Percentiles rank a stretch among this genome's conserved stretches.
Conservation (phyloP, 148 eudicot genomes). For the Diospyros kaki region DNA sequence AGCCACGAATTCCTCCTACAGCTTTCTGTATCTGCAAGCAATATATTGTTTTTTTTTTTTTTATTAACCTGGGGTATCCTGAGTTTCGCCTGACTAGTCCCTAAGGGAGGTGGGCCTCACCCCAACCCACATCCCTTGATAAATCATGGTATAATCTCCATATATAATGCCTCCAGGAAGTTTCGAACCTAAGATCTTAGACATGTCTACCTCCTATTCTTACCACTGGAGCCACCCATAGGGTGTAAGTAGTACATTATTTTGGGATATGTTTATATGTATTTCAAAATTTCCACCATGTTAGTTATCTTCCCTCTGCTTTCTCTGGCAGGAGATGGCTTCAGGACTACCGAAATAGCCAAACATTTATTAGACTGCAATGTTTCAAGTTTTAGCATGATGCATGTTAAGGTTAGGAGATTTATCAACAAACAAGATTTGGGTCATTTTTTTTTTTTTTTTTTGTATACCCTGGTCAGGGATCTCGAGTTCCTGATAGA, state of each 20-base stretch:
- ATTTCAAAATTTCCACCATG: background rate
- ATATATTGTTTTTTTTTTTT: background rate
- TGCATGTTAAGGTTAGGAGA: slow-evolving; percentile 84
- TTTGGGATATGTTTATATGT: background rate
- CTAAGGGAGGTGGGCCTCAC: too few species aligned
- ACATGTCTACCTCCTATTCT: too few species aligned
- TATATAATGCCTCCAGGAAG: too few species aligned
- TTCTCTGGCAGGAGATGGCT: slow-evolving; percentile 55
- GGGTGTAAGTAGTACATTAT: background rate
- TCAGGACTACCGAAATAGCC: slow-evolving; percentile 61
- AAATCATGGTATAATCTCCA: too few species aligned
- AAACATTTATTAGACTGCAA: slow-evolving; percentile 59
- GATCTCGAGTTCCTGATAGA: too few species aligned
- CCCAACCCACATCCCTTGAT: too few species aligned
- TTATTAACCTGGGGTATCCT: too few species aligned
- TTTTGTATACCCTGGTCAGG: too few species aligned
- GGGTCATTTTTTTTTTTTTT: too few species aligned
- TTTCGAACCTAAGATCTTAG: too few species aligned
- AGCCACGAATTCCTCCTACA: slow-evolving; percentile 45
- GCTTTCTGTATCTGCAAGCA: slow-evolving; percentile 68
- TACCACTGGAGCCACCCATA: too few species aligned
- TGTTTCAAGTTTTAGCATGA: slow-evolving; percentile 80
- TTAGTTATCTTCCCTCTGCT: slow-evolving; percentile 10
- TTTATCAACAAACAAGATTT: background rate
- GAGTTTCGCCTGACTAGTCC: too few species aligned